These are phyloP conservation scores for Yueomyces sinensis DNA, from an alignment of 805 yeast species.

Conservation along the genomic window DNA sequence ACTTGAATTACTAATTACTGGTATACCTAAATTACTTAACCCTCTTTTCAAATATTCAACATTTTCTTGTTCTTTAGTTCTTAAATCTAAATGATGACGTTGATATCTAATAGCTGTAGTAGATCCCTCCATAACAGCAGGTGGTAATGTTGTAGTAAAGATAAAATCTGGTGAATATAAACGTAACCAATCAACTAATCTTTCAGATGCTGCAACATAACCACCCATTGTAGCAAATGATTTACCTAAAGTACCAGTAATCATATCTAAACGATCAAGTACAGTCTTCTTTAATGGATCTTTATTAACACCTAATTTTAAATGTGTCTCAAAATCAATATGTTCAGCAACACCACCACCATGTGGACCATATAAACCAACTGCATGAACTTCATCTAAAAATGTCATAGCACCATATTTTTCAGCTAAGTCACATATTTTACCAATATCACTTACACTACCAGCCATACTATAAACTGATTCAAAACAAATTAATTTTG, in stretches of 20 bases:
- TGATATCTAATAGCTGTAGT: slow-evolving; percentile 77
- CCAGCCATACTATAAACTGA: slow-evolving; percentile 98
- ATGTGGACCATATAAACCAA: slow-evolving; percentile 97
- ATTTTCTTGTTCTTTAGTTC: slow-evolving; percentile 74
- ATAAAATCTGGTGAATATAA: slow-evolving; percentile 96
- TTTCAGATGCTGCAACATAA: slow-evolving; percentile 79
- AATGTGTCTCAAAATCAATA: slow-evolving; percentile 74
- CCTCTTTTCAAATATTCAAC: slow-evolving; percentile 74
- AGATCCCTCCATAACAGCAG: slow-evolving; percentile 96
- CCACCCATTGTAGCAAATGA: slow-evolving; percentile 98
- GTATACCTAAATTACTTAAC: slow-evolving; percentile 62
- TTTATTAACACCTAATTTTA: slow-evolving; percentile 43
- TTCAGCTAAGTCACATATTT: slow-evolving; percentile 90
- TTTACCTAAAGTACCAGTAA: slow-evolving; percentile 96
- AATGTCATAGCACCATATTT: slow-evolving; percentile 96
- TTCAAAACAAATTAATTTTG: slow-evolving; percentile 94
- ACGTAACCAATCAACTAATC: slow-evolving; percentile 87
- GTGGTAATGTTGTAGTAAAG: slow-evolving; percentile 93
- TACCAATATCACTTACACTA: slow-evolving; percentile 85
- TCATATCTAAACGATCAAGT: slow-evolving; percentile 85
- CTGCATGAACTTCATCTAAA: slow-evolving; percentile 97
- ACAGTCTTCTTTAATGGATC: slow-evolving; percentile 27
- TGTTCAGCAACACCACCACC: slow-evolving; percentile 99
- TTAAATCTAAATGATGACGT: slow-evolving; percentile 60
- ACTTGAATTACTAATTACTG: slow-evolving; percentile 94